Base-by-base conservation (phyloP, 2,329 filamentous ascomycete species). In the Clonostachys solani region DNA sequence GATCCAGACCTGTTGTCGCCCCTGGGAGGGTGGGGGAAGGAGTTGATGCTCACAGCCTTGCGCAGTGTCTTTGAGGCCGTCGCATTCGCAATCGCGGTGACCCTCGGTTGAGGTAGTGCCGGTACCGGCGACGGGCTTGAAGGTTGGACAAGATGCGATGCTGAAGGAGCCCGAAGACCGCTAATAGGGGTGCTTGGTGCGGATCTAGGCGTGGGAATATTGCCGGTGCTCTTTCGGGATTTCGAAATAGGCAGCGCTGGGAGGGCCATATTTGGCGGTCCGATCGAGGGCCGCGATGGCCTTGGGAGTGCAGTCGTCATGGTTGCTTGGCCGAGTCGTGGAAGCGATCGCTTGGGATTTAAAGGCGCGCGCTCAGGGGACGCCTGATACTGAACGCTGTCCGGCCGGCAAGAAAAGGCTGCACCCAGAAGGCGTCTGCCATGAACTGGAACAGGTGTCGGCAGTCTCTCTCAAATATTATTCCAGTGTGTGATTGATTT, bases 11-110 rank as follows among this genome's bases (percentile, higher is more conserved):
- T 76, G 46, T 69, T 75, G 46, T 78, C 77, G 43, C 83, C 81
- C 55, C 84, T 84, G 13, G 92, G 92, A 13, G 92, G 92, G 54
- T 95, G 88, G 33, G 92, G 92, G 60, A 97, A 96, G 1, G 90
- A 86, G 61, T 92, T 92, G 60, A 96, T 95, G 74, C 92, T 96
- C 59, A 95, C 86, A 1, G 88, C 88, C 68, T 95, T 95, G 52
- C 91, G 83, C 47, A 96, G 68, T 2, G 84, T 82, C 65, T 85
- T 92, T 0, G 47, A 48, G 10, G 48, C 41, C 7, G 47, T 42
- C 33, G 72, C 72, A 51, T 80, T 83, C 13, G 82, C 68, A 35
- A 72, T 73, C 9, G 81, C 75, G 6, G 75, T 66, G 3, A 78
- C 73, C 49, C 78, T 80, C 16, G 80, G 71, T 15, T 80, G 74